These are phyloP conservation scores for Dothiorella sarmentorum DNA, from an alignment of 2,329 filamentous ascomycete species.

Conservation along the genomic window DNA sequence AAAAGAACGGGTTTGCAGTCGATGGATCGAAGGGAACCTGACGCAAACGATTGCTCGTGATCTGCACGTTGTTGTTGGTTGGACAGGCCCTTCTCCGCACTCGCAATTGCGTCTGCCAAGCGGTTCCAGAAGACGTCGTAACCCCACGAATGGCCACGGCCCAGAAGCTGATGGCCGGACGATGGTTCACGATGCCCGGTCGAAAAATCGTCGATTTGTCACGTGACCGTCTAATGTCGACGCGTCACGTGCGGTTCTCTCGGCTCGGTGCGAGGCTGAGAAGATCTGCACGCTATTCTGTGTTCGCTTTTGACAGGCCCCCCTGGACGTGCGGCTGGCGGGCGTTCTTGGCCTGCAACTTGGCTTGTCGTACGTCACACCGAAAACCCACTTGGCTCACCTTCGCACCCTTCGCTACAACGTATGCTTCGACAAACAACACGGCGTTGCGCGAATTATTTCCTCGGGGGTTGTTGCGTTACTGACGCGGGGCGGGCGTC, in stretches of 20 bases:
- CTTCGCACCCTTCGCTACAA: background rate
- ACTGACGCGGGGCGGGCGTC: background rate
- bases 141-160: background rate
- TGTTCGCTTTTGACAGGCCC: too few relatives aligned
- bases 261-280: background rate
- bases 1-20: background rate
- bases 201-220: background rate
- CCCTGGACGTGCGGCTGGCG: constrained; percentile 2
- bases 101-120: constrained; percentile 5
- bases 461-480: background rate
- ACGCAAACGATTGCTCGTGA: background rate
- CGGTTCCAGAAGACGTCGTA: background rate
- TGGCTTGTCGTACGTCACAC: constrained; percentile 8
- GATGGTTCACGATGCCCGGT: background rate
- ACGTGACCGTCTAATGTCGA: background rate
- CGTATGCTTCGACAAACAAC: background rate
- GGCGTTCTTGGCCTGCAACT: background rate
- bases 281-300: too few relatives aligned
- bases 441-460: constrained; percentile 1
- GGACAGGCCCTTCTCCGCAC: background rate
- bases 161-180: background rate
- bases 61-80: background rate
- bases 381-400: background rate
- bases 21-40: background rate
- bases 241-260: background rate